Evolutionary conservation across 1,284 basidiomycete species (phyloP), one percentile per base, ranked within the genome.

Genomic region (Irpex sp.): DNA sequence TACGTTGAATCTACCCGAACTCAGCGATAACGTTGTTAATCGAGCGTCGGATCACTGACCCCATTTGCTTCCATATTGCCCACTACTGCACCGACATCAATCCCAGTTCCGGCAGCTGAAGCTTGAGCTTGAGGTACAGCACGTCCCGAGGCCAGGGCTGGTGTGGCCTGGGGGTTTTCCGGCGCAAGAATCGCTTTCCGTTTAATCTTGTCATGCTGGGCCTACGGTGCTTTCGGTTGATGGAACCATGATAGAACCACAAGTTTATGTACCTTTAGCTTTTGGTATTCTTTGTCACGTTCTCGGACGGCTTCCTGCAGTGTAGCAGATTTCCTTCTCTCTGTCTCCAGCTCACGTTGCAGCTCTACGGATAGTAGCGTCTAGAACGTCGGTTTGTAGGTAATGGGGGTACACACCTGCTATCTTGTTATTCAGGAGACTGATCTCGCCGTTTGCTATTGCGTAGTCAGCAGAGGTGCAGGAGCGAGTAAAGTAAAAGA

Each of bases 271-370:
- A 85, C 92, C 80, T 93, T 93, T 59, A 94, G 83, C 72, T 92
- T 94, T 64, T 90, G 88, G 71, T 94, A 94, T 68, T 94, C 93
- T 69, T 91, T 93, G 68, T 93, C 92, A 68, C 87, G 83, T 68
- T 92, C 90, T 68, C 85, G 83, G 4, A 88, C 80, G 1, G 83
- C 77, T 48, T 94, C 92, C 70, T 92, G 90, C 17, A 91, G 70
- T 36, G 92, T 90, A 11, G 85, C 82, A 19, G 84, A 79, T 70
- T 88, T 91, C 15, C 91, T 82, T 15, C 88, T 82, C 74, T 94
- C 92, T 19, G 88, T 67, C 69, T 93, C 92, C 49, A 94, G 79
- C 67, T 94, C 93, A 36, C 85, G 85, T 72, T 92, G 88, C 49
- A 91, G 73, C 60, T 88, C 92, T 93, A 40, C 17, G 21, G 52